Conservation (phyloP, 2,329 filamentous ascomycete species). For the Phialophora tarda region DNA sequence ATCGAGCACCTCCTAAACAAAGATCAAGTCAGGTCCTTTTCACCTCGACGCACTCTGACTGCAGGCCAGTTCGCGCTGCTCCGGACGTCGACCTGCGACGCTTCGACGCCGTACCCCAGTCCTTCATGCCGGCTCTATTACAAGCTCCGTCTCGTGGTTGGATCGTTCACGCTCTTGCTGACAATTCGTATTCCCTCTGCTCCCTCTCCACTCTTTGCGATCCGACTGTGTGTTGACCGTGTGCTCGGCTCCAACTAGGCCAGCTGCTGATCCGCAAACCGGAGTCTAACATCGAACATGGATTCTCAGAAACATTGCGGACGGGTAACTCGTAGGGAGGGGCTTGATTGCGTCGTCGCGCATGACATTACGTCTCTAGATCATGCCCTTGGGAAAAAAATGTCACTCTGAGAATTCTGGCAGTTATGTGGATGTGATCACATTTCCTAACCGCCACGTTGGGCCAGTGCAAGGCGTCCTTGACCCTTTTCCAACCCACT, state of each 20-base stretch:
- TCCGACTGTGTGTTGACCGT: slow-evolving; percentile 18
- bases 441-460: neutral
- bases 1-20: slow-evolving; percentile 16
- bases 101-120: slow-evolving; percentile 1
- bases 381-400: neutral
- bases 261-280: slow-evolving; percentile 3
- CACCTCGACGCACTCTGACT: neutral
- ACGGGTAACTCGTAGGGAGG: slow-evolving; percentile 1
- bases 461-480: neutral
- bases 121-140: slow-evolving; percentile 9
- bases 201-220: slow-evolving; percentile 5
- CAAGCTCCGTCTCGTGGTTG: neutral
- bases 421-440: slow-evolving; percentile 5
- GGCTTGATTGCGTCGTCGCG: slow-evolving; percentile 17
- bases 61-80: neutral
- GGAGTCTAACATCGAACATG: neutral
- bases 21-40: slow-evolving; percentile 14
- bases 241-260: no score
- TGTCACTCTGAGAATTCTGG: slow-evolving; percentile 4
- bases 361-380: slow-evolving; percentile 22
- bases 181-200: slow-evolving; percentile 16
- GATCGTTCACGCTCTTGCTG: slow-evolving; percentile 3
- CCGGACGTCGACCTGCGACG: neutral
- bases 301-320: slow-evolving; percentile 9
- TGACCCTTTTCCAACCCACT: neutral